Percentiles rank a stretch among this genome's conserved stretches.
Evolutionary conservation across 2,329 filamentous ascomycete genomes (phyloP).

Genomic region (Alternaria infectoria): DNA sequence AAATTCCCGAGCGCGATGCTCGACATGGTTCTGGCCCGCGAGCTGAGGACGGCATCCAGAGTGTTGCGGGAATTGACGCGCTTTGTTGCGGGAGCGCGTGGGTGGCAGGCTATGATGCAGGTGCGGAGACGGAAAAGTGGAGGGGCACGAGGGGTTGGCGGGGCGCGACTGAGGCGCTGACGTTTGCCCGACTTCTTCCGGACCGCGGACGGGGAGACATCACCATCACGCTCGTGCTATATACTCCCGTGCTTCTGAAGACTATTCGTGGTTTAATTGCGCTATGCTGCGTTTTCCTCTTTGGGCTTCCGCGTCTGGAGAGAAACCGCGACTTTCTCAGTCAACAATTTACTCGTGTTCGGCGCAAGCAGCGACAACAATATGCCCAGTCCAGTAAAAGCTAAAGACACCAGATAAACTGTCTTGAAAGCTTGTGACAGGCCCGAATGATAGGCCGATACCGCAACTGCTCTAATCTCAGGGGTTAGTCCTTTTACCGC

Average conservation of each 20-base stretch:
- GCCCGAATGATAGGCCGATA: neutral
- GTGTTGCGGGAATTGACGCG: slow-evolving; percentile 16
- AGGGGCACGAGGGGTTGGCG: slow-evolving; percentile 29
- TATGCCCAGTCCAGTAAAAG: neutral
- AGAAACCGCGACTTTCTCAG: neutral
- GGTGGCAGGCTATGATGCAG: slow-evolving; percentile 22
- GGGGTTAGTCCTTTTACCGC: neutral
- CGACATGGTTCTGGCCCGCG: slow-evolving; percentile 4
- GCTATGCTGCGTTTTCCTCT: neutral
- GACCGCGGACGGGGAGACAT: slow-evolving; percentile 28
- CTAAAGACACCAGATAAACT: neutral
- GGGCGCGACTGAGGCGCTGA: slow-evolving; percentile 5
- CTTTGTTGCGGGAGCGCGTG: slow-evolving; percentile 34
- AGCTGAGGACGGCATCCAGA: neutral
- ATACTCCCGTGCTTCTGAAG: neutral
- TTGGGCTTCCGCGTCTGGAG: neutral
- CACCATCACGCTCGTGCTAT: neutral
- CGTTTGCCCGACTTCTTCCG: slow-evolving; percentile 35
- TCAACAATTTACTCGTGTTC: neutral
- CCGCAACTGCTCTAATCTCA: neutral
- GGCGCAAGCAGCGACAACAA: neutral
- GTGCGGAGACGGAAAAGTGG: slow-evolving; percentile 26
- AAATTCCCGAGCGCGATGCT: neutral
- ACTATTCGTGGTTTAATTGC: neutral
- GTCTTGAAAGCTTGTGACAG: neutral